These are phyloP conservation scores for Ambrosia hybrid DNA, from an alignment of 140 eudicot species.

Conservation along the genomic window DNA sequence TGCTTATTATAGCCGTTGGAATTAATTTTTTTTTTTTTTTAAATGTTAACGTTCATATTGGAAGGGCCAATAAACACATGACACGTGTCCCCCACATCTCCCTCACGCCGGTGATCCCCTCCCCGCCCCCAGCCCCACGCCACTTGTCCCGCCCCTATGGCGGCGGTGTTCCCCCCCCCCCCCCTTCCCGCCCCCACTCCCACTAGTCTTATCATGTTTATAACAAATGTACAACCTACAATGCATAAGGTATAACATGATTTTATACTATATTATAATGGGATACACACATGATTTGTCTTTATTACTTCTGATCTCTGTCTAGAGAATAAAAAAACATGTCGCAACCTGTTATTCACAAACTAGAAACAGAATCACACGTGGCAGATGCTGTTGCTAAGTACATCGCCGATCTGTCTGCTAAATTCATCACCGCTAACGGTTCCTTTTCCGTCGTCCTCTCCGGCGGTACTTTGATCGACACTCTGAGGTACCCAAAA, in stretches of 20 bases:
- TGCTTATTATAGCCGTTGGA: no score
- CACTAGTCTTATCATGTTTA: no score
- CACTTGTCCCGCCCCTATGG: no score
- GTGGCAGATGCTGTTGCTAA: constrained; percentile 53
- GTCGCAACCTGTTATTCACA: constrained; percentile 13
- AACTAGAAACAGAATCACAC: constrained; percentile 43
- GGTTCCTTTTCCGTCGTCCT: constrained; percentile 71
- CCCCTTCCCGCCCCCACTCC: no score
- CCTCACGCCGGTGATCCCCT: no score
- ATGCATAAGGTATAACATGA: background rate
- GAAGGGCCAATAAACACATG: no score
- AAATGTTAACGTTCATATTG: no score
- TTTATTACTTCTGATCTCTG: background rate
- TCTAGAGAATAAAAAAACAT: constrained; percentile 10
- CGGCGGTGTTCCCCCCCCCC: no score
- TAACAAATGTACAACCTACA: background rate
- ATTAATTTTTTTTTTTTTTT: no score
- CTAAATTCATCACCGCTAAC: constrained; percentile 37
- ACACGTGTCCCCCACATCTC: no score
- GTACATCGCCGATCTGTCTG: constrained; percentile 51
- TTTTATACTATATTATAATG: background rate
- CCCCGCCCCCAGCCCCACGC: no score
- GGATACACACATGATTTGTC: background rate
- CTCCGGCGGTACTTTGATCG: constrained; percentile 79
- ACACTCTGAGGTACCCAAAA: constrained; percentile 59